Evolutionary conservation across 805 yeast genomes (phyloP), one percentile per base, ranked within the genome.

Genomic region (Danielozyma ontarioensis): DNA sequence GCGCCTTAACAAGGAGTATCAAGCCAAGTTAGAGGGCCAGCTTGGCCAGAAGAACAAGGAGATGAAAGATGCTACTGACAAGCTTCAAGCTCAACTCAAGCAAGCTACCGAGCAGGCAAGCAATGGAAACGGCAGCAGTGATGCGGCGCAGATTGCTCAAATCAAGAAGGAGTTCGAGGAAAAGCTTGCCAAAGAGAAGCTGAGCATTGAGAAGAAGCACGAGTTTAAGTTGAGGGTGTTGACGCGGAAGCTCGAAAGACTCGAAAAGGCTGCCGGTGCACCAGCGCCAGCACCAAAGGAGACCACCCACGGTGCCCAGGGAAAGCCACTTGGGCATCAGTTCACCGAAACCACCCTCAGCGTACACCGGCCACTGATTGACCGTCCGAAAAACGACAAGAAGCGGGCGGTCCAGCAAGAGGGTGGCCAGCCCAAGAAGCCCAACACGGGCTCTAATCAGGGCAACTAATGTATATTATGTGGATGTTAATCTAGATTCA

Each of bases 1-100:
- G 15, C 55, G 53, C 32, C 43, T 60, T 33, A 57, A 53, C 33
- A 41, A 41, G 3, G 53, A 58, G 32, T 50, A 55, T 10, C 56
- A 51, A 37, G 55, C 51, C 14, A 57, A 53, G 31, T 40, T 55
- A 45, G 55, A 48, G 34, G 45, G 48, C 29, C 37, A 50, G 21
- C 48, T 48, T 26, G 44, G 31, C 10, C 25, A 22, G 25, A 22
- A 46, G 25, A 27, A 36, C 15, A 27, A 36, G 17, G 29, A 37
- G 11, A 28, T 34, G 37, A 31, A 31, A 28, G 44, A 31, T 13
- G 27, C 39, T 25, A 24, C 51, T 17, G 48, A 22, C 26, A n/a
- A 18, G 13, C 21, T 27, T 16, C 13, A 16, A 22, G 27, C 25
- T 10, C 8, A 28, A n/a, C 13, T n/a, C 13, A 10, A 16, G 27